Conservation (phyloP, 1,284 basidiomycete species). For the Austroboletus olivaceoglutinosus region DNA sequence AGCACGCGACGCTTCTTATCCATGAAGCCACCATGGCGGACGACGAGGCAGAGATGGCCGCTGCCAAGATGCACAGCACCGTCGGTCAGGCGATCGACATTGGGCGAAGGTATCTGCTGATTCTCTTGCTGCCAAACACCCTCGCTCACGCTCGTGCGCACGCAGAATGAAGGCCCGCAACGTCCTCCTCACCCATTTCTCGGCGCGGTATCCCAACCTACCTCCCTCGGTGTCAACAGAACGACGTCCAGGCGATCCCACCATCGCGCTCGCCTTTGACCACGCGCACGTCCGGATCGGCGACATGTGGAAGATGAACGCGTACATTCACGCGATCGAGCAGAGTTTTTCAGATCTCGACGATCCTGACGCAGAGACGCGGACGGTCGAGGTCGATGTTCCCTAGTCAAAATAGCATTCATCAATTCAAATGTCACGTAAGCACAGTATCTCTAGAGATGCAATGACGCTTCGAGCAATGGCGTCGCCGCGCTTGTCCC, state of each 20-base stretch:
- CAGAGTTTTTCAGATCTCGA: constrained; percentile 61
- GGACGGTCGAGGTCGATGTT: constrained; percentile 17
- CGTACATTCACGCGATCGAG: constrained; percentile 73
- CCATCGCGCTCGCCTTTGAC: constrained; percentile 80
- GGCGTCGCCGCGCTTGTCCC: constrained; percentile 41
- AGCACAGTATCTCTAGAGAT: constrained; percentile 41
- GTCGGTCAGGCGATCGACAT: constrained; percentile 84
- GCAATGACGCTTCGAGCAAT: constrained; percentile 50
- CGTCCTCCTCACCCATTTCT: constrained; percentile 92
- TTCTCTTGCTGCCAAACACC: no score
- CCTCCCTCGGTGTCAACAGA: constrained; percentile 38
- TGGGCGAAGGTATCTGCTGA: constrained; percentile 60
- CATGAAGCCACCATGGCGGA: constrained; percentile 93
- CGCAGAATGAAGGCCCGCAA: constrained; percentile 79
- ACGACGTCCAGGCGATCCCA: constrained; percentile 36
- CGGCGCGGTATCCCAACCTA: constrained; percentile 89
- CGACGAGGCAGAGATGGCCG: constrained; percentile 70
- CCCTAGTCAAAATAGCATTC: constrained; percentile 5
- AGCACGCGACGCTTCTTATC: constrained; percentile 78
- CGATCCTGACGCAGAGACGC: constrained; percentile 11
- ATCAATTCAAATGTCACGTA: neutral
- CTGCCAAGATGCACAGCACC: constrained; percentile 83
- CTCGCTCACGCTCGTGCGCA: neutral
- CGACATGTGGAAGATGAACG: constrained; percentile 78
- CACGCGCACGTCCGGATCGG: constrained; percentile 69